Evolutionary conservation across 495 filamentous ascomycete genomes (phyloP).

Genomic region (Jackrogersella minutella): DNA sequence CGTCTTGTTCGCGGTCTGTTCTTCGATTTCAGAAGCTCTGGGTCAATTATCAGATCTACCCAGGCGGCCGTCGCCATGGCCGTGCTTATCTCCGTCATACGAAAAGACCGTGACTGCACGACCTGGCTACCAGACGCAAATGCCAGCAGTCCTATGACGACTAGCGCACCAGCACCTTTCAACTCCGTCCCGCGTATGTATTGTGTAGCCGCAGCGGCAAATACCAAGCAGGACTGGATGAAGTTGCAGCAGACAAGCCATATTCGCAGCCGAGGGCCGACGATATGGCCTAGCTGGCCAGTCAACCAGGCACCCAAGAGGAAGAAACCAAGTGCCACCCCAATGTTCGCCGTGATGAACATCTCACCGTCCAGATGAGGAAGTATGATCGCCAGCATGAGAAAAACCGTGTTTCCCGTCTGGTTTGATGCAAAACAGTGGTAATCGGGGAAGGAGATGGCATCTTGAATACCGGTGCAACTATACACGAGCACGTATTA

Average conservation of each 20-base stretch:
- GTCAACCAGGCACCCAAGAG: constrained; percentile 60
- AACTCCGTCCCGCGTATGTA: constrained; percentile 46
- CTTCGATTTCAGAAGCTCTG: constrained; percentile 47
- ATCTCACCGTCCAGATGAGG: constrained; percentile 57
- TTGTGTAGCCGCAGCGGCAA: constrained; percentile 59
- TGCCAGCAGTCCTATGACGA: constrained; percentile 60
- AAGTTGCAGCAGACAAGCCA: constrained; percentile 63
- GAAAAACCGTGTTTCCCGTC: constrained; percentile 69
- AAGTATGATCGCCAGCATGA: constrained; percentile 61
- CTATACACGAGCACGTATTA: constrained; percentile 26
- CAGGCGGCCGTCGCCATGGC: constrained; percentile 73
- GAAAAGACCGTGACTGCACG: constrained; percentile 60
- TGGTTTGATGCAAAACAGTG: constrained; percentile 72
- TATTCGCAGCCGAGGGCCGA: constrained; percentile 58
- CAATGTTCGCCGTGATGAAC: constrained; percentile 62
- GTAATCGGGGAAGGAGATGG: constrained; percentile 67
- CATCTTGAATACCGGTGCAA: constrained; percentile 62
- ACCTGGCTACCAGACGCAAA: constrained; percentile 67
- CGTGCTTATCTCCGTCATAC: constrained; percentile 70
- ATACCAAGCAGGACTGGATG: constrained; percentile 63
- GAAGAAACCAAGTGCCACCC: constrained; percentile 62
- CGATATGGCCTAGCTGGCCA: constrained; percentile 63
- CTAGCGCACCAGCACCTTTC: constrained; percentile 49
- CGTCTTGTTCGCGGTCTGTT: constrained; percentile 64
- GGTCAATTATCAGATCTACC: constrained; percentile 67